Evolutionary conservation across 2,329 filamentous ascomycete genomes (phyloP).

Genomic region (Lasiodiplodia theobromae): DNA sequence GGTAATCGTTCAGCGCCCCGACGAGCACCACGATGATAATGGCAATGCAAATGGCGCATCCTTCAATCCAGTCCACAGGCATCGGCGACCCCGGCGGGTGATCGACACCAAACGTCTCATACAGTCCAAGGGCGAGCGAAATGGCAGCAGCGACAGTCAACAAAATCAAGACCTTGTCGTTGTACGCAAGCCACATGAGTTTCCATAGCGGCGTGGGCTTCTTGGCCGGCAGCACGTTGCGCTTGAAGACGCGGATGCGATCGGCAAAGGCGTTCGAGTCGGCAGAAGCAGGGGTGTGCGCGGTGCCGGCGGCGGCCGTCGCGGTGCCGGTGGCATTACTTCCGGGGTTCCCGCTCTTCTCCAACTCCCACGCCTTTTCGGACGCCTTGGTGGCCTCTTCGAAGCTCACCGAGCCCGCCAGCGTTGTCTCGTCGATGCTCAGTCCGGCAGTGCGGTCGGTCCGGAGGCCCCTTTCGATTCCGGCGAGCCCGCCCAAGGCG

Average conservation of each 20-base stretch:
- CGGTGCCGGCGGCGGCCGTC: slow-evolving; percentile 34
- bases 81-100: slow-evolving; percentile 35
- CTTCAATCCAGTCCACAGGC: slow-evolving; percentile 46
- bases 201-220: slow-evolving; percentile 74
- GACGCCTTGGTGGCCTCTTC: slow-evolving; percentile 62
- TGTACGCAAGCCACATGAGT: slow-evolving; percentile 82
- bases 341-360: slow-evolving; percentile 34
- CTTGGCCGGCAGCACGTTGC: slow-evolving; percentile 73
- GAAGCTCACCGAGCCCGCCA: slow-evolving; percentile 73
- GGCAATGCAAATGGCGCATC: slow-evolving; percentile 46
- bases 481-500: slow-evolving; percentile 74
- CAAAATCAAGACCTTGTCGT: slow-evolving; percentile 79
- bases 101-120: slow-evolving; percentile 60
- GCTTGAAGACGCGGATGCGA: slow-evolving; percentile 72
- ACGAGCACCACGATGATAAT: slow-evolving; percentile 48
- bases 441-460: slow-evolving; percentile 71
- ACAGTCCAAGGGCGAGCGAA: slow-evolving; percentile 76
- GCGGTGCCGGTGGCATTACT: slow-evolving; percentile 32
- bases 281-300: slow-evolving; percentile 8
- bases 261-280: slow-evolving; percentile 58
- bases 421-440: slow-evolving; percentile 70
- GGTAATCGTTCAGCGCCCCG: slow-evolving; percentile 46
- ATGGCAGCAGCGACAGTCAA: slow-evolving; percentile 75
- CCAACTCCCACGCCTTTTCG: background rate
- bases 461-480: slow-evolving; percentile 75